Base-by-base conservation (phyloP, 345 rosid genomes). In the Sapria himalayana region DNA sequence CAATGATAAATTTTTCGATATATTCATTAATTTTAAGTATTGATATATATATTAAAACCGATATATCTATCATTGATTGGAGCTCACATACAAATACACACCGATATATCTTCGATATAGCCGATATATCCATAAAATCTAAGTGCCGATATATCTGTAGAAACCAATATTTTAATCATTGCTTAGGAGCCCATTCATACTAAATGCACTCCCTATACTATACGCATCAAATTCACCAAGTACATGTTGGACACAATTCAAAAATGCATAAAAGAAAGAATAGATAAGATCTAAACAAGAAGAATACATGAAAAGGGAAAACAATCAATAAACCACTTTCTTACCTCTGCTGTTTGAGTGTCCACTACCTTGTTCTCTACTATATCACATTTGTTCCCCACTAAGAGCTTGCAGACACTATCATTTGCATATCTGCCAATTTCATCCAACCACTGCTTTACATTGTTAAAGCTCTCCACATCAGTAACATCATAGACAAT, bases 391-490 rank as follows among this genome's bases (percentile, higher is more conserved):
- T 77, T 81, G 55, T 81, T 81, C 47, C 93, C 93, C 9, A 74
- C 81, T 24, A 81, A 43, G 56, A 77, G 78, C 64, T 81, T 81
- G 85, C 89, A 77, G 2, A 81, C 93, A 56, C 66, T 81, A n/a
- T 81, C 85, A 60, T 77, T 77, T 27, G 89, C 93, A 58, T 81
- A 81, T 52, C 93, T 59, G 53, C 77, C 89, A 9, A 81, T 77
- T 66, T 77, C 93, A 37, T 65, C 62, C 64, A 74, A 58, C 93
- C 93, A 74, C 61, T 81, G 93, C 67, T 81, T 81, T 53, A 77
- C 89, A 41, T 73, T 80, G 67, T 73, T 80, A 65, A 76, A 80
- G 75, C 93, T 80, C 62, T 76, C 89, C 85, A 67, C 63, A 57
- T 77, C 89, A 21, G 93, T 81, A 49, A 79, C 81, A 43, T 77